These are phyloP conservation scores for Cladosporium sp. DNA, from an alignment of 2,329 filamentous ascomycete genomes.

Conservation along the genomic window DNA sequence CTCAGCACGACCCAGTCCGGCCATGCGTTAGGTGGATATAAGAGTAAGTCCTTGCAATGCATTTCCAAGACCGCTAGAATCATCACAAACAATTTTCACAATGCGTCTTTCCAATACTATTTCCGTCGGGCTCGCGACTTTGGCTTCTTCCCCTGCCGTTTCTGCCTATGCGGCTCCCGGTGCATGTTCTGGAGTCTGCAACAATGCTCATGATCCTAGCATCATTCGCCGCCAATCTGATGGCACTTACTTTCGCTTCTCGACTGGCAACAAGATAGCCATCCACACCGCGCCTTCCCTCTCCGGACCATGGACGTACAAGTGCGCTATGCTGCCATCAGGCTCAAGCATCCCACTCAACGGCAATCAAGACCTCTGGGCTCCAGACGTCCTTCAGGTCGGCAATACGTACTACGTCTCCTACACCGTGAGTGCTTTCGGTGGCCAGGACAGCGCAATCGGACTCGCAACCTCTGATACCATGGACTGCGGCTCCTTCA, in stretches of 20 bases:
- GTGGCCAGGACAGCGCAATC: slow-evolving; percentile 62
- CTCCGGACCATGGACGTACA: slow-evolving; percentile 52
- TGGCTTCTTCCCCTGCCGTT: slow-evolving; percentile 13
- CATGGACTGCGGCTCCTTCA: slow-evolving; percentile 59
- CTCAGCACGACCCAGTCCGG: background rate
- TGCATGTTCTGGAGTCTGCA: slow-evolving; percentile 44
- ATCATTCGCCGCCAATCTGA: slow-evolving; percentile 50
- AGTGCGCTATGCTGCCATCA: slow-evolving; percentile 48
- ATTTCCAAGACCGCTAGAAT: background rate
- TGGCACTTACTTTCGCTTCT: slow-evolving; percentile 55
- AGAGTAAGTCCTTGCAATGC: background rate
- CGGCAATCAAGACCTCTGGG: slow-evolving; percentile 56
- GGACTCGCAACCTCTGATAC: slow-evolving; percentile 55
- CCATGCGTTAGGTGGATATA: background rate
- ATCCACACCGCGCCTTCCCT: slow-evolving; percentile 51
- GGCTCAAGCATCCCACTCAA: slow-evolving; percentile 44
- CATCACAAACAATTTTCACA: background rate
- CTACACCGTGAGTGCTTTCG: slow-evolving; percentile 65
- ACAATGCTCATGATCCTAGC: slow-evolving; percentile 51
- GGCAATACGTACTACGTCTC: slow-evolving; percentile 63
- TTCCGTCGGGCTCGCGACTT: background rate
- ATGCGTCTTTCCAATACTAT: slow-evolving; percentile 13
- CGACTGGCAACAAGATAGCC: slow-evolving; percentile 50
- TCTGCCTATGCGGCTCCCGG: slow-evolving; percentile 43
- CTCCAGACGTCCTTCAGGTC: slow-evolving; percentile 63